Evolutionary conservation across 1,284 basidiomycete species (phyloP).

Genomic region (Rhodofomes roseus): DNA sequence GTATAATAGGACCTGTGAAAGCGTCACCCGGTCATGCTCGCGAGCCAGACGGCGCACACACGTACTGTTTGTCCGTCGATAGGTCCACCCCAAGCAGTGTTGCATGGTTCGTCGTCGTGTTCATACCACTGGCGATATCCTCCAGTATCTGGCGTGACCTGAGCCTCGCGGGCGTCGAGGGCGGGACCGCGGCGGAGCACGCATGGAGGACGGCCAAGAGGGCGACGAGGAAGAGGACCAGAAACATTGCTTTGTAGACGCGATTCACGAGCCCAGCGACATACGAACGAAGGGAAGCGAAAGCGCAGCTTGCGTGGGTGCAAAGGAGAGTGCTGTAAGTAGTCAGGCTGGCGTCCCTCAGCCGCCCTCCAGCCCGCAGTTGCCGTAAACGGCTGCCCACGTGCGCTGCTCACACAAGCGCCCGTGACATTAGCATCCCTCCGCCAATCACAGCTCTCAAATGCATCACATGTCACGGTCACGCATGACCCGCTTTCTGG

Average conservation of each 20-base stretch:
- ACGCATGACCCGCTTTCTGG: not conserved
- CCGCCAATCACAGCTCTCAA: not conserved
- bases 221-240: constrained; percentile 12
- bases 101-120: constrained; percentile 20
- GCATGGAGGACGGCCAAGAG: constrained; percentile 19
- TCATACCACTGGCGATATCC: constrained; percentile 16
- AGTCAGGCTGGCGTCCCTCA: not conserved
- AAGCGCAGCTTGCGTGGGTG: constrained; percentile 5
- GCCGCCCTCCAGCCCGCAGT: not conserved
- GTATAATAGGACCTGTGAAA: constrained; percentile 59
- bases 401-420: not conserved
- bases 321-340: not conserved
- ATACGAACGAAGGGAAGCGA: constrained; percentile 9
- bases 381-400: not conserved
- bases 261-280: constrained; percentile 5
- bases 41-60: constrained; percentile 2
- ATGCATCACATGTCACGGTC: not conserved
- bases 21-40: not conserved
- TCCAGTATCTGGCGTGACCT: constrained; percentile 20
- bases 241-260: constrained; percentile 17
- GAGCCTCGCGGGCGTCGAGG: constrained; percentile 1
- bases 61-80: constrained; percentile 31
- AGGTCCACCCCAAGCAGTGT: constrained; percentile 25
- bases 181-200: constrained; percentile 3
- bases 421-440: not conserved